These are phyloP conservation scores for Ammopiptanthus mongolicus DNA, from an alignment of 306 rosid genomes.

Conservation along the genomic window DNA sequence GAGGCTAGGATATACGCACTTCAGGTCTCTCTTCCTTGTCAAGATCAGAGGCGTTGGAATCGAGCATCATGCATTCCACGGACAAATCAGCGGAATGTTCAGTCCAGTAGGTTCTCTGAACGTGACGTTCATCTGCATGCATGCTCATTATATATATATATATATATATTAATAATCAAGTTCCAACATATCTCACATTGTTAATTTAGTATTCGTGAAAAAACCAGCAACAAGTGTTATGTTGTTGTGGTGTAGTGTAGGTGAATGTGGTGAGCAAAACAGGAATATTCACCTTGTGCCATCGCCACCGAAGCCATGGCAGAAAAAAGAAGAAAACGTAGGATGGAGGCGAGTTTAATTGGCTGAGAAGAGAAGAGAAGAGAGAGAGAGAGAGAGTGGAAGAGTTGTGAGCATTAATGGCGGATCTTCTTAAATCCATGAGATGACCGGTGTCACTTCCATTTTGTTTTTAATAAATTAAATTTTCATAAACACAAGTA, in stretches of 20 bases:
- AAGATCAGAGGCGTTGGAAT: slow-evolving; percentile 87
- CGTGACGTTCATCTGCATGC: slow-evolving; percentile 47
- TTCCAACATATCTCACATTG: neutral
- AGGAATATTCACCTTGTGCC: slow-evolving; percentile 6
- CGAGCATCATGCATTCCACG: slow-evolving; percentile 89
- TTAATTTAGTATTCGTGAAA: neutral
- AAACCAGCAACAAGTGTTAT: neutral
- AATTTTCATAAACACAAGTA: too few species aligned
- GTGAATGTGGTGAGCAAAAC: neutral
- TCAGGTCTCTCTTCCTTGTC: slow-evolving; percentile 95
- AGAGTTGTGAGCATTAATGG: too few species aligned
- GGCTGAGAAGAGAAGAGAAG: neutral
- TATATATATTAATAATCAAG: too few species aligned
- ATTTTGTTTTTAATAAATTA: too few species aligned
- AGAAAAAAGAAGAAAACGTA: neutral
- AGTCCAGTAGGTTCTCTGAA: slow-evolving; percentile 75
- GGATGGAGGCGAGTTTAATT: neutral
- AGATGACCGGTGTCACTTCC: too few species aligned
- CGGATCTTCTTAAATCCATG: too few species aligned
- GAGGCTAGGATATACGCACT: slow-evolving; percentile 35
- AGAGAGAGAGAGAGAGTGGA: neutral
- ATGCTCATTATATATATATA: too few species aligned
- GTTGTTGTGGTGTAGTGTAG: neutral
- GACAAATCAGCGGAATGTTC: slow-evolving; percentile 62
- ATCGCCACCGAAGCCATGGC: slow-evolving; percentile 24